phyloP scores from a whole-genome alignment of 2,329 filamentous ascomycete genomes.

The Aschersonia sp. region DNA sequence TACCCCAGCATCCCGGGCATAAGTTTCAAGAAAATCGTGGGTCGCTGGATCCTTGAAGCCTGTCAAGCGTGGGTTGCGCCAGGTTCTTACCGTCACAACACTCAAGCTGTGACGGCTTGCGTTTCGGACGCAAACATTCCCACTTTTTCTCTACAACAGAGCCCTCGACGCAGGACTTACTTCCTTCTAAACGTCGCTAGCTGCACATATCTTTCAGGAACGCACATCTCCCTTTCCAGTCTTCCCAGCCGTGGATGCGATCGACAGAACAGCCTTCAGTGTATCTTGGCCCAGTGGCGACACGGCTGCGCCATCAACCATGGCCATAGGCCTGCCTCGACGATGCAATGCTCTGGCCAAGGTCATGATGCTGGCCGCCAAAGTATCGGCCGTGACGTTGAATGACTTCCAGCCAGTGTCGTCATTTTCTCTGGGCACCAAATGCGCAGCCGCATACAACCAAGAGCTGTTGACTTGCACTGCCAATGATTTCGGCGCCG shows the following conservation, averaged over 20 bases:
- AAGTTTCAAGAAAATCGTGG: neutral
- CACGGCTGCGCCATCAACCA: neutral
- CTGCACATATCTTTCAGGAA: neutral
- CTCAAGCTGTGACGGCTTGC: neutral
- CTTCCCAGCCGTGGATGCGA: neutral
- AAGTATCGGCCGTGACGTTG: slow-evolving; percentile 15
- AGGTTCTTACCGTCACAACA: neutral
- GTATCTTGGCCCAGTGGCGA: neutral
- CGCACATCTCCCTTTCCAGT: neutral
- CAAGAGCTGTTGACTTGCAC: slow-evolving; percentile 22
- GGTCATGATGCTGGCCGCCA: slow-evolving; percentile 10
- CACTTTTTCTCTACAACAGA: neutral
- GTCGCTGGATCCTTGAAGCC: neutral
- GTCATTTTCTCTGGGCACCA: slow-evolving; percentile 18
- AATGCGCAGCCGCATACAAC: slow-evolving; percentile 27
- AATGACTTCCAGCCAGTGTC: slow-evolving; percentile 25
- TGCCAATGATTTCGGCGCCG: slow-evolving; percentile 18
- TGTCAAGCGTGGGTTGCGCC: neutral
- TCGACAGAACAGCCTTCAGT: neutral
- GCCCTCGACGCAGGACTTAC: neutral
- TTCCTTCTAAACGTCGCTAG: neutral
- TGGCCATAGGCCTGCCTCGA: slow-evolving; percentile 1
- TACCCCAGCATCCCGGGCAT: neutral
- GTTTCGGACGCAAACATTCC: neutral
- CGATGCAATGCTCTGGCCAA: slow-evolving; percentile 5